Evolutionary conservation across 2,329 filamentous ascomycete genomes (phyloP), one percentile per base, ranked within the genome.

Genomic region (Aspergillus aculeatus): DNA sequence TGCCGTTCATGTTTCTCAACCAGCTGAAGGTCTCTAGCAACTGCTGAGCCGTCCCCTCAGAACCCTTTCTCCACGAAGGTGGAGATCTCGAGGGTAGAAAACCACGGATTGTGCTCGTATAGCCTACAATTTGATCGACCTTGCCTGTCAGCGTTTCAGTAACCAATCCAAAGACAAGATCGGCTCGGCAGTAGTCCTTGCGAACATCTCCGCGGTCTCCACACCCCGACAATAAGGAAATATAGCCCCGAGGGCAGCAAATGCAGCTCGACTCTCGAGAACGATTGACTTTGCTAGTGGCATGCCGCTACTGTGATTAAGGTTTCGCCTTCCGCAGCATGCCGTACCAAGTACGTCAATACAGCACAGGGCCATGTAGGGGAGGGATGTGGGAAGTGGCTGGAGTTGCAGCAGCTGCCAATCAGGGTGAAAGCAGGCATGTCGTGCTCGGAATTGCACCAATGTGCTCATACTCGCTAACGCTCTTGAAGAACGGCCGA

Each of bases 271-370:
- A 41, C 48, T 48, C 26, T 9, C 29, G 11, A 23, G 41, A 2
- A 10, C 29, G 53, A 48, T 35, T 24, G 32, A 55, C 44, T 55
- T 48, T 55, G 44, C 53, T 55, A 55, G 53, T 21, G 19, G 41
- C 14, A 38, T 31, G 44, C 47, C 48, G 52, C 38, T 38, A 53
- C 53, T 21, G 50, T 11, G 21, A 50, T 54, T 48, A 49, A 50
- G 49, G 50, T 58, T 54, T 47, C 16, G 24, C 7, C 4, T 54
- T 54, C 32, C 44, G 31, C 41, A 21, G 44, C 19, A 32, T 35
- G 11, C 26, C 14, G 32, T 35, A 29, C 26, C 5, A 7, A 29
- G 26, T 9, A 29, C 26, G 7, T 29, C 7, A 2, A 29, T 29
- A 9, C 7, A 29, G 26, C 7, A 29, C 26, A 29, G 26, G 9